Percentiles rank a stretch among this genome's conserved stretches.
Conservation (phyloP, 202 grass and related monocot genomes). For the Schoenoplectus tabernaemontani region DNA sequence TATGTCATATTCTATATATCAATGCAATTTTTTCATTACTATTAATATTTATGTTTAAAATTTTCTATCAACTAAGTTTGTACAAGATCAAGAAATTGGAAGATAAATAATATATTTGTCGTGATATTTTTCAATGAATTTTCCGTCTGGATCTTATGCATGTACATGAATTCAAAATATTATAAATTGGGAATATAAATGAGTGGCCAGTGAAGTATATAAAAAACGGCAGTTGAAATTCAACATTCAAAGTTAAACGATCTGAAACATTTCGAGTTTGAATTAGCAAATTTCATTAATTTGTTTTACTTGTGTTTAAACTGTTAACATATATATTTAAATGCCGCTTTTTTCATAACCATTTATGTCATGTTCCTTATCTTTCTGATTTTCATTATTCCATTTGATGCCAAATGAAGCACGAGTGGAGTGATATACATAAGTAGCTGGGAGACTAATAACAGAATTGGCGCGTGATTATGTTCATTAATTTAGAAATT, state of each 20-base stretch:
- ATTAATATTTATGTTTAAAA: no score
- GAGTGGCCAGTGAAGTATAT: background rate
- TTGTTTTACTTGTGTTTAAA: background rate
- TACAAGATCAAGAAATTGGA: background rate
- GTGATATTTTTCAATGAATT: no score
- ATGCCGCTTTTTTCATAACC: background rate
- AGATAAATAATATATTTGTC: no score
- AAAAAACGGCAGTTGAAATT: background rate
- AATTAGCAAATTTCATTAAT: background rate
- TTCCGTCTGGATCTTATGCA: background rate
- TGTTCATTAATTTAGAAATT: background rate
- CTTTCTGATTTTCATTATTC: background rate
- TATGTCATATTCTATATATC: no score
- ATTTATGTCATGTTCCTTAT: background rate
- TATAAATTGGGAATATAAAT: background rate
- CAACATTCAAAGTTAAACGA: background rate
- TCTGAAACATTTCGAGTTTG: background rate
- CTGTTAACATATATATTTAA: background rate
- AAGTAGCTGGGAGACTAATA: background rate
- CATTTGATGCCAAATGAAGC: background rate
- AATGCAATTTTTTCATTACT: no score
- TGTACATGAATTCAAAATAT: background rate
- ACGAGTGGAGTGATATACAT: background rate
- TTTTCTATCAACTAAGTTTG: no score
- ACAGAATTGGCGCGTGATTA: background rate